phyloP scores from a whole-genome alignment of 129 eudicot genomes.

The Flaveria brownii region DNA sequence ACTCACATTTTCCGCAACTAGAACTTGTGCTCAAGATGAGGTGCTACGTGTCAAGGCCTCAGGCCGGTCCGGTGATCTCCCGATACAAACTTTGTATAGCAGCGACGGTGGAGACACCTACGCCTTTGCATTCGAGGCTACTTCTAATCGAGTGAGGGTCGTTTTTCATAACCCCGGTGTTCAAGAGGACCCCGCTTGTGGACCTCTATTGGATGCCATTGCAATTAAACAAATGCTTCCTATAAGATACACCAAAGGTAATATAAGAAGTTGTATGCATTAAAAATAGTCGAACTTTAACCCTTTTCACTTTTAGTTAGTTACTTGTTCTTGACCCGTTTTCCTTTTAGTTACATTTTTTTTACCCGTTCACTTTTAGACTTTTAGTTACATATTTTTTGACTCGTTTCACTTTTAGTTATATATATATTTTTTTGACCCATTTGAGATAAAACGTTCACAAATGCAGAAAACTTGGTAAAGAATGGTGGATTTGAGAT shows the following conservation, averaged over 20 bases:
- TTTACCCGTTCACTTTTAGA: too few relatives aligned
- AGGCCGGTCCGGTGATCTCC: constrained; percentile 50
- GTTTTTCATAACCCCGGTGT: constrained; percentile 59
- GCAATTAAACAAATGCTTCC: constrained; percentile 61
- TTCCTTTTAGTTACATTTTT: too few relatives aligned
- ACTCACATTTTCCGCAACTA: constrained; percentile 65
- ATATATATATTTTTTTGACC: background rate
- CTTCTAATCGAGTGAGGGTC: constrained; percentile 44
- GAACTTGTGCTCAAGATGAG: constrained; percentile 83
- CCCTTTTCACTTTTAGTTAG: background rate
- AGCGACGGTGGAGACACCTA: constrained; percentile 75
- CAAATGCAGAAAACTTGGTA: constrained; percentile 57
- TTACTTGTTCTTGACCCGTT: background rate
- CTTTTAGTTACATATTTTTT: background rate
- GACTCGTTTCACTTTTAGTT: background rate
- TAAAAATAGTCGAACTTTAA: background rate
- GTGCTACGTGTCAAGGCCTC: constrained; percentile 49
- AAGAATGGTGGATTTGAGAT: constrained; percentile 75
- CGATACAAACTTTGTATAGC: constrained; percentile 66
- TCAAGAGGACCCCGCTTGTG: constrained; percentile 78
- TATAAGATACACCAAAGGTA: constrained; percentile 42
- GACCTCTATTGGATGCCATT: constrained; percentile 66
- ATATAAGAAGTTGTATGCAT: background rate
- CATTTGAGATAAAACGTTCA: background rate
- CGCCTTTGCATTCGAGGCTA: constrained; percentile 61